These are phyloP conservation scores for Fusarium sp. DNA, from an alignment of 2,329 filamentous ascomycete genomes.

Conservation along the genomic window DNA sequence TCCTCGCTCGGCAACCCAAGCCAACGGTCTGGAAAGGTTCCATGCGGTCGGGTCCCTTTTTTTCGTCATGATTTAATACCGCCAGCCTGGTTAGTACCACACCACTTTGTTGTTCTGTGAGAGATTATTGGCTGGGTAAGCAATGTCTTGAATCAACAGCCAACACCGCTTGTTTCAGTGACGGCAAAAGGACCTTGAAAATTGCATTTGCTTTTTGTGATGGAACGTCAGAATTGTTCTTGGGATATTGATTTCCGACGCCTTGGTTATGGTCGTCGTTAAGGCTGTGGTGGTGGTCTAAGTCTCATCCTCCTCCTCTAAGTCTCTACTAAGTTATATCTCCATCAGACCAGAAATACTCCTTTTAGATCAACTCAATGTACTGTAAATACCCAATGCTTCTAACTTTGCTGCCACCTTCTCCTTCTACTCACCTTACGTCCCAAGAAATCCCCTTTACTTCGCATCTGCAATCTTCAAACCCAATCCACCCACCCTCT, in stretches of 20 bases:
- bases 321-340: neutral
- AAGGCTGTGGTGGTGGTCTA: neutral
- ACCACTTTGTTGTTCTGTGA: neutral
- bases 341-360: neutral
- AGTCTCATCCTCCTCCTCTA: neutral
- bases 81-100: conserved; percentile 28
- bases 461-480: neutral
- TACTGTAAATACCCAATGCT: neutral
- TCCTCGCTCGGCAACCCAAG: neutral
- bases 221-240: neutral
- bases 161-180: conserved; percentile 31
- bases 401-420: too few species aligned
- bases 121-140: neutral
- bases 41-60: conserved; percentile 17
- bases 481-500: neutral
- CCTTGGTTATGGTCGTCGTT: neutral
- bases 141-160: conserved; percentile 4
- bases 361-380: neutral
- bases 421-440: neutral
- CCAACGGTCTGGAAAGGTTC: neutral
- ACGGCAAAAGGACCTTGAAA: conserved; percentile 33
- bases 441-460: neutral
- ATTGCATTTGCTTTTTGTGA: conserved; percentile 1
- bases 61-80: neutral
- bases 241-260: neutral